Evolutionary conservation across 768 basidiomycete species (phyloP).

Genomic region (Tylopilus sp.): DNA sequence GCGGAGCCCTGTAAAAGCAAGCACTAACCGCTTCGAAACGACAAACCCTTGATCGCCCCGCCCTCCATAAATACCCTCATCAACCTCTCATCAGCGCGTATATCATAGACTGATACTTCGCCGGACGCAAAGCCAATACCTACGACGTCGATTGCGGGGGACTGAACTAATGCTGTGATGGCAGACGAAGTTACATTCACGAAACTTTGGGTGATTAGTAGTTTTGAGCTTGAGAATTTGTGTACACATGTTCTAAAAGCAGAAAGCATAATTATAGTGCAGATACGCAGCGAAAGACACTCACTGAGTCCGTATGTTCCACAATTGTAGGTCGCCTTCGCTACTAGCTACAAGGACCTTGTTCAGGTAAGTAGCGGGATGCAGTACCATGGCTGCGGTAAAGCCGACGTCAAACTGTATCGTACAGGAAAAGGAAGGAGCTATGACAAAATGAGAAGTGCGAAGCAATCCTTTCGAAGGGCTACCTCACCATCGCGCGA

Average conservation of each 20-base stretch:
- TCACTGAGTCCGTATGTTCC: slow-evolving; percentile 86
- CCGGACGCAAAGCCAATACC: slow-evolving; percentile 91
- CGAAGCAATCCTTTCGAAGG: background rate
- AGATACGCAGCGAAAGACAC: slow-evolving; percentile 21
- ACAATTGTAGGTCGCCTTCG: slow-evolving; percentile 84
- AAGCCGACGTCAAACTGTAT: slow-evolving; percentile 83
- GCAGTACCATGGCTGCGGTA: slow-evolving; percentile 79
- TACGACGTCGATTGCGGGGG: slow-evolving; percentile 93
- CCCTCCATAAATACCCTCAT: slow-evolving; percentile 92
- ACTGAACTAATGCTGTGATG: slow-evolving; percentile 81
- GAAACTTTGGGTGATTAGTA: slow-evolving; percentile 42
- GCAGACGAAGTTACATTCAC: slow-evolving; percentile 36
- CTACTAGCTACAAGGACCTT: slow-evolving; percentile 84
- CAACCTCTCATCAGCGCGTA: slow-evolving; percentile 84
- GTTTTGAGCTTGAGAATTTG: slow-evolving; percentile 56
- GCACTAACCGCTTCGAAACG: slow-evolving; percentile 79
- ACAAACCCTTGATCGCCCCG: slow-evolving; percentile 67
- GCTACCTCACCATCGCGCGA: slow-evolving; percentile 50
- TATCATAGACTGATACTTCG: slow-evolving; percentile 83
- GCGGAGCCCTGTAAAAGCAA: background rate
- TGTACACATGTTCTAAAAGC: slow-evolving; percentile 72
- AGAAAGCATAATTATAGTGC: background rate
- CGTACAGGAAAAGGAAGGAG: slow-evolving; percentile 39
- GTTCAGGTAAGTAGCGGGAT: slow-evolving; percentile 96
- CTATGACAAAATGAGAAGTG: slow-evolving; percentile 16